These are phyloP conservation scores for Cutaneotrichosporon mucoides DNA, from an alignment of 1,284 basidiomycete species.

Conservation along the genomic window DNA sequence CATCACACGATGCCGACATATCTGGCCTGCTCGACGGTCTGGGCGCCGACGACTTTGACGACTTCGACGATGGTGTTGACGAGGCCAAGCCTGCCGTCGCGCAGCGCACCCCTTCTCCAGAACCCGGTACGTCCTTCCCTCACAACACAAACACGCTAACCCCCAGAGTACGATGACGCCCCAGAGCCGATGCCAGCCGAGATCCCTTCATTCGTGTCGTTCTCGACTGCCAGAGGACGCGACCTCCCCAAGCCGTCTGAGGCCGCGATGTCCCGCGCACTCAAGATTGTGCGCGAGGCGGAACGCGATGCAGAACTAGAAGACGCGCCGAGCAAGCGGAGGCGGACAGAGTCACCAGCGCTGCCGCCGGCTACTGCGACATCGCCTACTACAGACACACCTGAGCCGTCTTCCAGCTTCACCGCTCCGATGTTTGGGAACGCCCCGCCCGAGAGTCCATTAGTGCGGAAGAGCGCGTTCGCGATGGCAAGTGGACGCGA, in stretches of 20 bases:
- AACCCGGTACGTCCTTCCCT: too few species aligned
- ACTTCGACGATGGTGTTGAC: slow-evolving; percentile 14
- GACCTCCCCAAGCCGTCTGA: slow-evolving; percentile 27
- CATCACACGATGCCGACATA: slow-evolving; percentile 13
- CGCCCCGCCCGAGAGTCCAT: not conserved
- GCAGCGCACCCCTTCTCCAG: too few species aligned
- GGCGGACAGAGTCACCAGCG: slow-evolving; percentile 2
- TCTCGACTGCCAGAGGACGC: slow-evolving; percentile 30
- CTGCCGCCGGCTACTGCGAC: too few species aligned
- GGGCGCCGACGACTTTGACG: slow-evolving; percentile 35
- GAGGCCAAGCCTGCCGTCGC: not conserved
- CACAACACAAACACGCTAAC: too few species aligned
- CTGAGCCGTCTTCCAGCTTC: too few species aligned
- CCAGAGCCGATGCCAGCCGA: slow-evolving; percentile 4
- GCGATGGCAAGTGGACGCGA: slow-evolving; percentile 12
- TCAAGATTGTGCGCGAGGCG: slow-evolving; percentile 22
- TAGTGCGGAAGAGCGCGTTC: slow-evolving; percentile 8
- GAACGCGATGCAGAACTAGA: slow-evolving; percentile 20
- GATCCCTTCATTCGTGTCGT: slow-evolving; percentile 26
- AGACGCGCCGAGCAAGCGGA: slow-evolving; percentile 9
- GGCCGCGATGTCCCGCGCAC: slow-evolving; percentile 26
- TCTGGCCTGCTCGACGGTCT: slow-evolving; percentile 34
- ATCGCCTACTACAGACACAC: too few species aligned
- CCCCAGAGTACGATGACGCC: slow-evolving; percentile 1
- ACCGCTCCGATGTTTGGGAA: too few species aligned